Evolutionary conservation across 192 early-diverging fungal species (phyloP).

Genomic region (Phycomyces blakesleeanus): DNA sequence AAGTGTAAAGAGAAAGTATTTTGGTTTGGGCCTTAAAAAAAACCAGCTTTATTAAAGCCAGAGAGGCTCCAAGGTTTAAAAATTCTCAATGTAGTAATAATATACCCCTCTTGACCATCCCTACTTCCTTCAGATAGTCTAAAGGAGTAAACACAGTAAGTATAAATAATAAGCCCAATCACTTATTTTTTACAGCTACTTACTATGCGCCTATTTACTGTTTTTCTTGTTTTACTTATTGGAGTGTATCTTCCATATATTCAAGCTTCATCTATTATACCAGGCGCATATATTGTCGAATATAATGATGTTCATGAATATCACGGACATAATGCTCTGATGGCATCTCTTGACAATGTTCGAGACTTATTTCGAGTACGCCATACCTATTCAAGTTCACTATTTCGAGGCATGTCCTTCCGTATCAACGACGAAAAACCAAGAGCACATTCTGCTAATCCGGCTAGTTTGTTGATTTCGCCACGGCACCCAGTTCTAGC

Average conservation of each 20-base stretch:
- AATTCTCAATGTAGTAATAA: too few species aligned
- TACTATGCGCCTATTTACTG: not conserved
- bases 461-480: not conserved
- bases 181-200: too few species aligned
- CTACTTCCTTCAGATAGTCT: not conserved
- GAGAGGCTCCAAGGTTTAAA: too few species aligned
- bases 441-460: not conserved
- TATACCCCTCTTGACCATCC: not conserved
- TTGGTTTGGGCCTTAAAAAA: too few species aligned
- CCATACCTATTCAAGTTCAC: slow-evolving; percentile 11
- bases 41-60: too few species aligned
- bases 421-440: not conserved
- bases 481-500: slow-evolving; percentile 1
- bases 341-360: slow-evolving; percentile 4
- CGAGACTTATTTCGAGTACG: not conserved
- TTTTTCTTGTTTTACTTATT: slow-evolving; percentile 7
- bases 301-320: slow-evolving; percentile 10
- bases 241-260: not conserved
- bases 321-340: not conserved
- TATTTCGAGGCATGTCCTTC: slow-evolving; percentile 14
- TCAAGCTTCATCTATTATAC: slow-evolving; percentile 8
- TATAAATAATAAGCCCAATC: not conserved
- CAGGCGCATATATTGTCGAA: slow-evolving; percentile 19
- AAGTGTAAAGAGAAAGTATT: too few species aligned
- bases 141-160: not conserved